Percentiles rank a stretch among this genome's conserved stretches.
These are phyloP conservation scores for Craspedostauros australis DNA, from an alignment of 108 stramenopile species.

Conservation along the genomic window DNA sequence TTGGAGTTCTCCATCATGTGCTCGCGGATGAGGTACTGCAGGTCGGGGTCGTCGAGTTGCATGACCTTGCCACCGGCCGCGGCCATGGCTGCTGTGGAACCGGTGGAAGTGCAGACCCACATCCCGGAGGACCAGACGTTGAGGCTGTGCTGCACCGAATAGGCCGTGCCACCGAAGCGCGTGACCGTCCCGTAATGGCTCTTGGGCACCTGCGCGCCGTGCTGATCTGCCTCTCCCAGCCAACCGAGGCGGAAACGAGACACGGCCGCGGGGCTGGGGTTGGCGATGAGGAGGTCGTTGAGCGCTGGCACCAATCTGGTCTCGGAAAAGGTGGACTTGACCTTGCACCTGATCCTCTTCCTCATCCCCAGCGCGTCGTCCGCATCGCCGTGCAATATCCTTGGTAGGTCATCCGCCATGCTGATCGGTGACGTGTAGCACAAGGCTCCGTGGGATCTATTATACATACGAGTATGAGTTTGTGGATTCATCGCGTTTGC, in stretches of 20 bases:
- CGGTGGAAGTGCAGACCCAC: slow-evolving; percentile 87
- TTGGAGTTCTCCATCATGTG: slow-evolving; percentile 76
- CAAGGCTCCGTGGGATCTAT: slow-evolving; percentile 85
- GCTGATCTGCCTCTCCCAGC: slow-evolving; percentile 33
- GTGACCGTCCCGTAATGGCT: slow-evolving; percentile 62
- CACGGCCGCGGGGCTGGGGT: slow-evolving; percentile 91
- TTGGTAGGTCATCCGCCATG: slow-evolving; percentile 66
- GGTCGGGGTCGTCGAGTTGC: slow-evolving; percentile 50
- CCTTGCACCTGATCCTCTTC: slow-evolving; percentile 82
- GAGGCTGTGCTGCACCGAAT: slow-evolving; percentile 58
- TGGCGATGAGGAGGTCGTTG: slow-evolving; percentile 93
- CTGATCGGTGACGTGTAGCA: slow-evolving; percentile 77
- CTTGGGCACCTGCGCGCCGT: slow-evolving; percentile 7
- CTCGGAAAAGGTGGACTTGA: slow-evolving; percentile 90
- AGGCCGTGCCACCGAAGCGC: slow-evolving; percentile 66
- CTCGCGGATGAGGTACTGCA: slow-evolving; percentile 92
- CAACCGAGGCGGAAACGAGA: slow-evolving; percentile 87
- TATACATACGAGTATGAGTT: too few relatives aligned
- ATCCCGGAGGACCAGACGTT: slow-evolving; percentile 83
- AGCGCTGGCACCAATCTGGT: slow-evolving; percentile 89
- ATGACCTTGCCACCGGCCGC: slow-evolving; percentile 87
- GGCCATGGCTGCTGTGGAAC: slow-evolving; percentile 87
- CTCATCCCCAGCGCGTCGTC: slow-evolving; percentile 43
- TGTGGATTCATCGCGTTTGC: too few relatives aligned
- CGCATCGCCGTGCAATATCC: slow-evolving; percentile 69